Conservation (phyloP, 1,284 basidiomycete species). For the Ceratobasidium sp. region DNA sequence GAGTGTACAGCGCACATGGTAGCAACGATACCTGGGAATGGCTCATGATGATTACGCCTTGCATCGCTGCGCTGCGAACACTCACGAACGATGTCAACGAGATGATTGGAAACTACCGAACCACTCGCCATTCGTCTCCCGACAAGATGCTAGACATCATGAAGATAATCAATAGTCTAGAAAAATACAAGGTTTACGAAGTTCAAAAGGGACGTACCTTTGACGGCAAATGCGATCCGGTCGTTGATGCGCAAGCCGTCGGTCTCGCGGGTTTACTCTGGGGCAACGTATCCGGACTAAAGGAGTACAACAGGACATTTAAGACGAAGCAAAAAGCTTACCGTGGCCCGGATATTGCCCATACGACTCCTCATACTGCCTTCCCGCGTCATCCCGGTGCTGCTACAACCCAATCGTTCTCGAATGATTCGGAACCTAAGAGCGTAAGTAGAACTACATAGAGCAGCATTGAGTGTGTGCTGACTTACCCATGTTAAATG, state of each 20-base stretch:
- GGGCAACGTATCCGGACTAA: background rate
- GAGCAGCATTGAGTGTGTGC: too few relatives aligned
- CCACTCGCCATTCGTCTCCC: slow-evolving; percentile 54
- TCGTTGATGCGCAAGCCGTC: background rate
- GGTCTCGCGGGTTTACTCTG: background rate
- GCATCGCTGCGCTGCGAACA: slow-evolving; percentile 57
- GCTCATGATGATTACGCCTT: slow-evolving; percentile 60
- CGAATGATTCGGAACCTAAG: background rate
- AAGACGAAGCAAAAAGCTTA: background rate
- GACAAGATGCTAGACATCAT: slow-evolving; percentile 51
- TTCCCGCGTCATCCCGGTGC: background rate
- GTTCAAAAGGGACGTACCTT: slow-evolving; percentile 8
- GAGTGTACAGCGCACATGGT: slow-evolving; percentile 59
- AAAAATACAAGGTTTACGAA: background rate
- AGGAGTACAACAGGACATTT: slow-evolving; percentile 8
- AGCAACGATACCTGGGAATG: slow-evolving; percentile 61
- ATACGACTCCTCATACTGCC: background rate
- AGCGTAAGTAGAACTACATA: too few relatives aligned
- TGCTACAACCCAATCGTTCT: background rate
- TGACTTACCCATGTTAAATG: background rate
- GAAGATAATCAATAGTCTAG: background rate
- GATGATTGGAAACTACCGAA: slow-evolving; percentile 56
- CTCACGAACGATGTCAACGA: slow-evolving; percentile 56
- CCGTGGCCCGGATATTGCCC: slow-evolving; percentile 4
- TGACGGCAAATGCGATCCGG: background rate